Conservation (phyloP, 2,329 filamentous ascomycete genomes). For the Podosphaera aphanis region DNA sequence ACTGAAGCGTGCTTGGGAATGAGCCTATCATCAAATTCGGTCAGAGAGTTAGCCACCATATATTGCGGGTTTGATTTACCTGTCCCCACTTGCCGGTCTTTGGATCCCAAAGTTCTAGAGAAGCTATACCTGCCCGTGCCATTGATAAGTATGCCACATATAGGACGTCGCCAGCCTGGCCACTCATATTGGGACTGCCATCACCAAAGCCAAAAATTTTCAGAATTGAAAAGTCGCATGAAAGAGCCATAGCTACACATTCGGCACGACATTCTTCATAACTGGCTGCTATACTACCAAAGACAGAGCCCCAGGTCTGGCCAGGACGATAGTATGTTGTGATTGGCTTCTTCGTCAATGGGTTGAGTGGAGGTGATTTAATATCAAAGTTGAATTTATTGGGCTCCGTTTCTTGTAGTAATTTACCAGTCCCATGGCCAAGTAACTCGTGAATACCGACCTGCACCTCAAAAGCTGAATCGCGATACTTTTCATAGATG, state of each 20-base stretch:
- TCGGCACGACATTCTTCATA: slow-evolving; percentile 94
- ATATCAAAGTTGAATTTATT: slow-evolving; percentile 77
- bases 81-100: slow-evolving; percentile 83
- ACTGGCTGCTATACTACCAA: slow-evolving; percentile 63
- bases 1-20: slow-evolving; percentile 77
- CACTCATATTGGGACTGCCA: slow-evolving; percentile 46
- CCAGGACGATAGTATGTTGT: slow-evolving; percentile 82
- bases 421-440: slow-evolving; percentile 79
- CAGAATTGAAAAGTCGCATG: slow-evolving; percentile 71
- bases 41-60: no score
- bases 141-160: slow-evolving; percentile 78
- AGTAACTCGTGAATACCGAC: slow-evolving; percentile 80
- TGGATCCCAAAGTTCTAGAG: slow-evolving; percentile 87
- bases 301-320: slow-evolving; percentile 85
- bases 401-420: slow-evolving; percentile 67
- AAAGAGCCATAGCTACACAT: slow-evolving; percentile 74
- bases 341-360: slow-evolving; percentile 54
- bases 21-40: slow-evolving; percentile 21
- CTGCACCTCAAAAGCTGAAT: slow-evolving; percentile 80
- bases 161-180: slow-evolving; percentile 64
- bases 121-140: slow-evolving; percentile 74
- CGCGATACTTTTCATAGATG: slow-evolving; percentile 61
- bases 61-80: not conserved
- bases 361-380: slow-evolving; percentile 57
- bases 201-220: slow-evolving; percentile 82